phyloP scores from a whole-genome alignment of 345 rosid genomes.

The Triadica sebifera region DNA sequence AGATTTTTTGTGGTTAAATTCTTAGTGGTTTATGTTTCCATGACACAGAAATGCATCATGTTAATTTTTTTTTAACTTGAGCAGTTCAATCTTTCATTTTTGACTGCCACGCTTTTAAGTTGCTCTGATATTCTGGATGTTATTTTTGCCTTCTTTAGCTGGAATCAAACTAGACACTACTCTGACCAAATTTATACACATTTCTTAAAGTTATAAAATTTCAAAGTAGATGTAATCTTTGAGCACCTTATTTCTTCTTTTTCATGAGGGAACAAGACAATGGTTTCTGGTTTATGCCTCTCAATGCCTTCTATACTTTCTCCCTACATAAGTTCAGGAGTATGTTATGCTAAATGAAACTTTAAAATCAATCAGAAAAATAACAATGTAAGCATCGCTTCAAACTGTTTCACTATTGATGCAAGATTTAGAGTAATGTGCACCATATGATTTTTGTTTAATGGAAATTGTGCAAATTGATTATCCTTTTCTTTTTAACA shows the following conservation, averaged over 20 bases:
- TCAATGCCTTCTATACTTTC: neutral
- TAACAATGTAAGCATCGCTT: neutral
- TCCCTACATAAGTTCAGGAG: neutral
- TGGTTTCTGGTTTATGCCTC: neutral
- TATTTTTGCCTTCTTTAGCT: constrained; percentile 6
- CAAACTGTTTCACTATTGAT: neutral
- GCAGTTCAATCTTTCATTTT: too few species aligned
- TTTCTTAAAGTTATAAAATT: neutral
- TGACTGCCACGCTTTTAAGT: neutral
- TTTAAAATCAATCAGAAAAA: neutral
- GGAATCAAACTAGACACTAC: neutral
- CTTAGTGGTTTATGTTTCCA: too few species aligned
- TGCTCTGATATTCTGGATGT: neutral
- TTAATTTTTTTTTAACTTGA: too few species aligned
- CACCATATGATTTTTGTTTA: neutral
- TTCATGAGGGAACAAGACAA: neutral
- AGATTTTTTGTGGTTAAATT: too few species aligned
- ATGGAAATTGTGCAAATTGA: neutral
- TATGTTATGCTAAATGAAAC: neutral
- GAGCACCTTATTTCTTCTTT: neutral
- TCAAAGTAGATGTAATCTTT: neutral
- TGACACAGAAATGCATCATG: too few species aligned
- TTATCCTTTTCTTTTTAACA: too few species aligned
- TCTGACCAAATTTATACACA: neutral
- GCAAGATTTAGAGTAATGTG: neutral